phyloP scores from a whole-genome alignment of 78 protist species.

The Tieghemostelium lacteum region DNA sequence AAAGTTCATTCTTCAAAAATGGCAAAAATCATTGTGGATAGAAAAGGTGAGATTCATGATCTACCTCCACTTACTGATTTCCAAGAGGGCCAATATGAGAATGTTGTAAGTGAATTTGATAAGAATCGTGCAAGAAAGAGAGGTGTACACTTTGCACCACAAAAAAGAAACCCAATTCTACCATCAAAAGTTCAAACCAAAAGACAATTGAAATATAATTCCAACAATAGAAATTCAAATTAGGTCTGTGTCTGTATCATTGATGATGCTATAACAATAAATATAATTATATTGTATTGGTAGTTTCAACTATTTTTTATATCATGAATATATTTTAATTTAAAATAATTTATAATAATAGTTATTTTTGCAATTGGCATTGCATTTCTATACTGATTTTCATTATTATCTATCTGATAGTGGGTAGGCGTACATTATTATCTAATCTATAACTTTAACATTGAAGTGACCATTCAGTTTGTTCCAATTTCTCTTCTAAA shows the following conservation, averaged over 20 bases:
- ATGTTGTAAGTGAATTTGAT: constrained; percentile 34
- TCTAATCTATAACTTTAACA: too few species aligned
- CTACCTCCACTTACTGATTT: constrained; percentile 66
- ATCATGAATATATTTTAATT: too few species aligned
- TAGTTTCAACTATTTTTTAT: too few species aligned
- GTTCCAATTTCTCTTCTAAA: constrained; percentile 52
- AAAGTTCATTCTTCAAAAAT: constrained; percentile 9
- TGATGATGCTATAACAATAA: too few species aligned
- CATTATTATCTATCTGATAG: too few species aligned
- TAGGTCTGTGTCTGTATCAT: too few species aligned
- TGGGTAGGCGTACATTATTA: too few species aligned
- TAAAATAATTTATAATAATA: too few species aligned
- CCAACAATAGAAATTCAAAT: neutral
- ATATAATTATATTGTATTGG: too few species aligned
- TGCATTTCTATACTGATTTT: too few species aligned
- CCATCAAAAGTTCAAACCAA: constrained; percentile 60
- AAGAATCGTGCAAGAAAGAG: constrained; percentile 20
- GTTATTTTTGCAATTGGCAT: too few species aligned
- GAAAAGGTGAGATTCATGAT: constrained; percentile 62
- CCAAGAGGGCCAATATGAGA: constrained; percentile 51
- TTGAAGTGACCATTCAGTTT: constrained; percentile 76
- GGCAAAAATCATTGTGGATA: constrained; percentile 39
- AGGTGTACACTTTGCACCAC: constrained; percentile 20
- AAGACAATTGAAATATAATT: constrained; percentile 3
- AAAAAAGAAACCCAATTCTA: neutral